Base-by-base conservation (phyloP, 257 asterid genomes). In the Craterostigma plantagineum region DNA sequence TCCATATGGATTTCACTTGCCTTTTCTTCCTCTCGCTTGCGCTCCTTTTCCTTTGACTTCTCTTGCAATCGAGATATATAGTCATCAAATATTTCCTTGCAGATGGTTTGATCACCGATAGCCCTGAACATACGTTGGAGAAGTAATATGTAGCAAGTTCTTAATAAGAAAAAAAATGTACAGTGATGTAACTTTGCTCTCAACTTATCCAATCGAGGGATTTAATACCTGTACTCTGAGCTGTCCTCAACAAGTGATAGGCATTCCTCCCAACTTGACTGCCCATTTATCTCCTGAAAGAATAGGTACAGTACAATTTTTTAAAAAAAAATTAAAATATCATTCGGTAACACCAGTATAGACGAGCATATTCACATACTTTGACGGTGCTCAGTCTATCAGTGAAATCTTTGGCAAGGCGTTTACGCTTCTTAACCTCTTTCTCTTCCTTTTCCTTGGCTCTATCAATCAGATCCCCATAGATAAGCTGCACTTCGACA, bases 381-480 rank as follows among this genome's bases (percentile, higher is more conserved):
- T 83, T 83, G 42, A 70, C 50, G 36, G 63, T 55, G 73, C 75
- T 69, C 63, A 90, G 65, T 63, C 64, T 69, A 46, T 90, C 92
- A 11, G 67, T 74, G 53, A 90, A 90, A 51, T 83, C 95, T 54
- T 77, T 83, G 34, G 77, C 83, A 55, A 79, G 72, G 46, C 92
- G 93, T 64, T 75, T 86, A 18, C 75, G 90, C 72, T 79, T 90
- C 67, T 76, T 90, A 50, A 66, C 72, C 72, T 90, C 95, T 67
- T 79, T 90, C 68, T 90, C 98, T 64, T 90, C 95, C 61, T 79
- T 90, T 54, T 90, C 98, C 69, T 70, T 90, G 48, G 98, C 93
- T 60, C 93, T 79, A 58, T 76, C 95, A 38, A 83, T 63, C 45
- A 90, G 70, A 68, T 90, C 93, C 65, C 79, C 83, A 18, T 64